Evolutionary conservation across 129 eudicot species (phyloP), one percentile per base, ranked within the genome.

Genomic region (Escallonia rubra): DNA sequence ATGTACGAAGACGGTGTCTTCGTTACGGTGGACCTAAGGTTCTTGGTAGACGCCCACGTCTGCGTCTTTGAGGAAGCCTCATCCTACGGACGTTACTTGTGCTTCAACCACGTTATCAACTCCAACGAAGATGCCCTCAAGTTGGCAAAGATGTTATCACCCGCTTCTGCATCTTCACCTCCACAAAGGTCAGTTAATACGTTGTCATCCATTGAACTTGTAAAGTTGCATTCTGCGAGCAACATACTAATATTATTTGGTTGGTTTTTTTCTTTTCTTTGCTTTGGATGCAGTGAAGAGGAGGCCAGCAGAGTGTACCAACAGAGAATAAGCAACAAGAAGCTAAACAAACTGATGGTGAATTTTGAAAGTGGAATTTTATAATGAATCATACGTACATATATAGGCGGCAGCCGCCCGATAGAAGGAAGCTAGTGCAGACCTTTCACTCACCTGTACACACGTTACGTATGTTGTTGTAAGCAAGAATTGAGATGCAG

Each of bases 1-100:
- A 91, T 91, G 97, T 91, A 78, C 43, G 76, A 86, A 75, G 94
- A 83, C 41, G 97, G 97, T 0, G 86, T 91, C 39, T 80, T 91
- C 56, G 97, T 88, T 13, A 83, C 97, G 0, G 94, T 88, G 15
- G 97, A 91, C 65, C 81, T 85, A 4, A 72, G 70, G 13, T 88
- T 83, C 85, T 75, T 91, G 82, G 94, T 91, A 2, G 89, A 91
- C 8, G 86, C 97, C 13, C 94, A 91, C 43, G 77, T 91, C 8
- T 91, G 90, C 45, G 97, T 91, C 5, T 88, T 81, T 41, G 96
- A 91, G 80, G 94, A 88, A 14, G 70, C 79, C 49, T 85, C 97
- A 13, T 78, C 94, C 38, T 87, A 81, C 45, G 97, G 97, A 48
- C 90, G 97, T 10, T 91, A 91, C 70, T 50, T 91, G 41, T 91